Conservation (phyloP, 768 basidiomycete genomes). For the Trichaptum fuscoviolaceum region DNA sequence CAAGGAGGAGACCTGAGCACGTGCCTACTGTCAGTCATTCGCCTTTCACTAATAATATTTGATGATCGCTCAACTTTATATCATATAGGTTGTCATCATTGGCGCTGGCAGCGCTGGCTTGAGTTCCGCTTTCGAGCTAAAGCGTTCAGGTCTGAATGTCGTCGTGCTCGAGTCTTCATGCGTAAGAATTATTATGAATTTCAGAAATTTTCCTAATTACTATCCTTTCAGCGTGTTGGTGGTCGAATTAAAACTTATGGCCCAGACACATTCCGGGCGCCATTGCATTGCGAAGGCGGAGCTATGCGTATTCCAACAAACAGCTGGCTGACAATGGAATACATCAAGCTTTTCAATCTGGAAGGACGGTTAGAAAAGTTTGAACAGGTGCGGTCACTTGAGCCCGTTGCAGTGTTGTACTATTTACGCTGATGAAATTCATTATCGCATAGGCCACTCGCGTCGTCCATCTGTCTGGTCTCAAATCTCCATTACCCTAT, state of each 20-base stretch:
- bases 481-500: background rate
- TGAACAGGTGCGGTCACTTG: background rate
- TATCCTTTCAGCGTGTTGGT: background rate
- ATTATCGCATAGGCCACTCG: background rate
- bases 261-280: background rate
- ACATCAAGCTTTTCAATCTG: background rate
- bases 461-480: background rate
- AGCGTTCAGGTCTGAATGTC: background rate
- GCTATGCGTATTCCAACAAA: background rate
- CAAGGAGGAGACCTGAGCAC: background rate
- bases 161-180: background rate
- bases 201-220: background rate
- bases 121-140: background rate
- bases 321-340: background rate
- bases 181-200: background rate
- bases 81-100: background rate
- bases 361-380: background rate
- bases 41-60: background rate
- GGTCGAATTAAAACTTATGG: background rate
- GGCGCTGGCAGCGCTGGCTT: background rate
- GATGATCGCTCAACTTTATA: background rate
- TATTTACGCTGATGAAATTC: background rate
- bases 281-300: background rate
- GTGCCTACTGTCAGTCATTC: background rate
- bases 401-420: background rate